phyloP scores from a whole-genome alignment of 1,139 yeast species.

The Yamadazyma blattariae region DNA sequence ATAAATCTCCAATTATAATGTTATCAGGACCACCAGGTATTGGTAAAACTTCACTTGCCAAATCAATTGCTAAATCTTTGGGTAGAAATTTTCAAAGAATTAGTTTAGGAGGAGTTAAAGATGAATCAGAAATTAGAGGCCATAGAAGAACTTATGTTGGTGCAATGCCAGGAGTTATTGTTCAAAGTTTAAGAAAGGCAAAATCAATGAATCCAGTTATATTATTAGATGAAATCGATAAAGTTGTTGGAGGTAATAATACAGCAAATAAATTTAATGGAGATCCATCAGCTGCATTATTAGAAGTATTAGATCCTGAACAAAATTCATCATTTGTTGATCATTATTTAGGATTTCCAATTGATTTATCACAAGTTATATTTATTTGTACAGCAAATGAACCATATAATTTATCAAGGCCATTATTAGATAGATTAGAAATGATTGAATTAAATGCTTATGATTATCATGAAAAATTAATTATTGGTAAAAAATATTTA shows the following conservation, averaged over 20 bases:
- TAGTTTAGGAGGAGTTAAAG: constrained; percentile 85
- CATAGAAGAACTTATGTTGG: constrained; percentile 93
- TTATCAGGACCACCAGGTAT: constrained; percentile 96
- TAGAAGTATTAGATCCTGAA: constrained; percentile 90
- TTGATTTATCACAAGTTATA: constrained; percentile 79
- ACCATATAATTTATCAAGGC: constrained; percentile 69
- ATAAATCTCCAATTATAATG: constrained; percentile 71
- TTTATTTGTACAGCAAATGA: constrained; percentile 93
- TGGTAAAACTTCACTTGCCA: constrained; percentile 88
- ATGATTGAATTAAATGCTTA: constrained; percentile 79
- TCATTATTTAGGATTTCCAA: constrained; percentile 84
- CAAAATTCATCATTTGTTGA: constrained; percentile 79
- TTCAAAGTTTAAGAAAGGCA: constrained; percentile 76
- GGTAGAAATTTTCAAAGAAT: constrained; percentile 80
- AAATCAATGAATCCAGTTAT: constrained; percentile 88
- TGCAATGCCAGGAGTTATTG: constrained; percentile 85
- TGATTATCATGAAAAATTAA: constrained; percentile 73
- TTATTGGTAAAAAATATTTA: constrained; percentile 68
- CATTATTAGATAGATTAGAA: constrained; percentile 85
- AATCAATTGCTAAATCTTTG: constrained; percentile 78
- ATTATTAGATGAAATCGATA: constrained; percentile 84
- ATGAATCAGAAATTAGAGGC: constrained; percentile 89
- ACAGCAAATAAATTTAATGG: constrained; percentile 61
- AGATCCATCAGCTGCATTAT: constrained; percentile 87
- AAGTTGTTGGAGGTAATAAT: constrained; percentile 61